Evolutionary conservation across 345 rosid species (phyloP), one percentile per base, ranked within the genome.

Genomic region (Eutrema heterophyllum): DNA sequence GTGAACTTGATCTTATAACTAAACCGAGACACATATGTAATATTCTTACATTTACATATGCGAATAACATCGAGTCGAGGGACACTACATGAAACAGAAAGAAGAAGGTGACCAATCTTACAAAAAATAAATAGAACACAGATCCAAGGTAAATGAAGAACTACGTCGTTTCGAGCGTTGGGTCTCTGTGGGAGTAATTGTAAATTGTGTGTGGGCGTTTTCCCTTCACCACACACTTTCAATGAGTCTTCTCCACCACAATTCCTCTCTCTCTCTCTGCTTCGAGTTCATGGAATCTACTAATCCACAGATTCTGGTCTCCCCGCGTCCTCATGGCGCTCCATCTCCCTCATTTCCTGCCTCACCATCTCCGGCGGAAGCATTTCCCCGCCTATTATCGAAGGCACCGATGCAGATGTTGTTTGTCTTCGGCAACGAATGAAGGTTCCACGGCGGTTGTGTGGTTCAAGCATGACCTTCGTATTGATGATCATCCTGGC

Each of bases 401-500:
- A 38, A 36, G 59, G 0, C 60, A 15, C 1, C 71, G 41, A 29
- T 68, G 60, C 79, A 48, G 24, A 33, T 80, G 84, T 52, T 67
- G 77, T 52, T 57, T 43, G 14, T 70, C 72, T 15, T 39, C 76
- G 11, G 39, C 54, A 13, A 43, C 79, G 10, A 18, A 38, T 12
- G 77, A 75, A 30, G 12, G n/a, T 70, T 86, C 83, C 61, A 72
- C 84, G 33, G 94, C 91, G 53, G 77, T 90, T 75, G 73, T 90
- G 68, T 93, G 98, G 98, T 90, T 86, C 81, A 93, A 93, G 81
- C 97, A 93, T 64, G 98, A 93, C 58, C 91, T 90, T 44, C 97
- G 96, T 73, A 65, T 89, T 67, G 89, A 90, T 54, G 97, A 93
- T 70, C 97, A 93, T 69, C 92, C 87, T 56, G 98, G 90, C 10